These are phyloP conservation scores for Malassezia equina DNA, from an alignment of 1,284 basidiomycete genomes.

Conservation along the genomic window DNA sequence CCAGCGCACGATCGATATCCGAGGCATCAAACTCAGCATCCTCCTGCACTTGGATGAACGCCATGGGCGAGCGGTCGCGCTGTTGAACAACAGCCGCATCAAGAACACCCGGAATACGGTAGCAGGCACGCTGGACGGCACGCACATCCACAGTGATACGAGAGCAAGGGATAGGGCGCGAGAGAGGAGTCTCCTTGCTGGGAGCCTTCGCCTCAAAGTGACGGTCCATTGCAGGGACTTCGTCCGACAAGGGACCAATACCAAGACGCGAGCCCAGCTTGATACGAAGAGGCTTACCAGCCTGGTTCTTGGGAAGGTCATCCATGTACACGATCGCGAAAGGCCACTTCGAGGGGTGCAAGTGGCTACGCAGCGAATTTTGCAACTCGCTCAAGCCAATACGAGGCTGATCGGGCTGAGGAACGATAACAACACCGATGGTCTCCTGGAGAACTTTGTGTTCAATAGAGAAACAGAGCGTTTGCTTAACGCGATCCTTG, in stretches of 20 bases:
- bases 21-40: conserved; percentile 46
- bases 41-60: conserved; percentile 47
- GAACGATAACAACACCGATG: conserved; percentile 48
- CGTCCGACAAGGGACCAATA: conserved; percentile 45
- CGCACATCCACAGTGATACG: conserved; percentile 44
- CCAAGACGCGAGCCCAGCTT: conserved; percentile 45
- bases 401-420: conserved; percentile 43
- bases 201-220: conserved; percentile 47
- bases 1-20: conserved; percentile 46
- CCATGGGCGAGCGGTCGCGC: conserved; percentile 44
- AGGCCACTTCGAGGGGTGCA: conserved; percentile 48
- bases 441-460: conserved; percentile 47
- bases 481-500: conserved; percentile 46
- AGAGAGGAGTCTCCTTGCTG: conserved; percentile 42
- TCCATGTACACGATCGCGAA: conserved; percentile 48
- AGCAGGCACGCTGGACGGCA: conserved; percentile 46
- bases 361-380: conserved; percentile 43
- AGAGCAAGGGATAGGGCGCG: conserved; percentile 45
- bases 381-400: conserved; percentile 46
- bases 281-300: conserved; percentile 47
- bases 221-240: conserved; percentile 43
- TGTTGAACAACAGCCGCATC: conserved; percentile 46
- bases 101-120: conserved; percentile 46
- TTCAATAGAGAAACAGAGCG: conserved; percentile 46
- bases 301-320: conserved; percentile 47